A percentile compares a stretch with the other conserved stretches of the same genome.
Evolutionary conservation across 495 filamentous ascomycete genomes (phyloP).

Genomic region (Penicillium antarcticum): DNA sequence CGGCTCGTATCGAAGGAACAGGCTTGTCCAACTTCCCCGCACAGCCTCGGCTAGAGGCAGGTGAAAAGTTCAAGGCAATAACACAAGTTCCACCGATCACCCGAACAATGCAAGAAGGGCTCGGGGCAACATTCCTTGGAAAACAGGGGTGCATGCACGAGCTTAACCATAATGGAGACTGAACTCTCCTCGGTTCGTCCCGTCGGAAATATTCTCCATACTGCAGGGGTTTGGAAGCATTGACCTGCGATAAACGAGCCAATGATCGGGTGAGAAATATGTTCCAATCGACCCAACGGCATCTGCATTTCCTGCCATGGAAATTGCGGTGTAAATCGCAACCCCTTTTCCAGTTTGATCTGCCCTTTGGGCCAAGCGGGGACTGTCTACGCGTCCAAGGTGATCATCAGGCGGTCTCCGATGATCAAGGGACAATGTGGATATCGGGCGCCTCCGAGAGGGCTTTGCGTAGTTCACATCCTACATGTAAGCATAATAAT

Average conservation of each 20-base stretch:
- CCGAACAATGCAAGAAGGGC: too few species aligned
- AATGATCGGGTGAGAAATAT: neutral
- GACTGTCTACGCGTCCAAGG: too few species aligned
- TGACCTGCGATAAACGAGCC: neutral
- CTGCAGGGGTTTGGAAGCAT: neutral
- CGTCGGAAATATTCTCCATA: constrained; percentile 3
- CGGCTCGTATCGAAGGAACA: neutral
- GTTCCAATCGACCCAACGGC: neutral
- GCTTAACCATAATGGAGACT: neutral
- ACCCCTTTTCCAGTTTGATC: too few species aligned
- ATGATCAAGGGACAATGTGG: too few species aligned
- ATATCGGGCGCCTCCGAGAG: too few species aligned
- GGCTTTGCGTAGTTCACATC: too few species aligned
- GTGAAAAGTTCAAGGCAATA: neutral
- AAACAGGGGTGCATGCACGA: neutral
- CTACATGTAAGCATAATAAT: too few species aligned
- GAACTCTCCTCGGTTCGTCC: constrained; percentile 1
- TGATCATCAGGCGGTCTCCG: too few species aligned
- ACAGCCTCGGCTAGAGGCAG: constrained; percentile 1
- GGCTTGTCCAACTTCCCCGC: neutral
- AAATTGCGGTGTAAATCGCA: too few species aligned
- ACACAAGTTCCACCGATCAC: neutral
- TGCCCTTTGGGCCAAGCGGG: too few species aligned
- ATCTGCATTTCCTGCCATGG: too few species aligned
- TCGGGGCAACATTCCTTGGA: neutral